Percentiles rank a stretch among this genome's conserved stretches.
phyloP scores from a whole-genome alignment of 176 grass and related monocot genomes.

The maize (Zea mays) region DNA sequence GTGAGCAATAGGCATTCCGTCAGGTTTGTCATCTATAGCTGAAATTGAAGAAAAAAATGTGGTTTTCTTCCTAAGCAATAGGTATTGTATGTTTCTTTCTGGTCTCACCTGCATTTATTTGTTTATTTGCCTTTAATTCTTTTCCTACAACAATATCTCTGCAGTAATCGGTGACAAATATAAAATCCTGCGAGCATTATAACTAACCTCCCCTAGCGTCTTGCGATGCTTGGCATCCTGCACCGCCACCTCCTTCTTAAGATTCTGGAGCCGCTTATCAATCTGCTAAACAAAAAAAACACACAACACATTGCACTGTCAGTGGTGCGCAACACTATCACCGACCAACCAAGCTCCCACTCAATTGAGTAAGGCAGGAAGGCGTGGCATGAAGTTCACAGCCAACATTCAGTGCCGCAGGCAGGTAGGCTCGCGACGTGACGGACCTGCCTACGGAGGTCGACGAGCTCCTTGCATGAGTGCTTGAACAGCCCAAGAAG shows the following conservation, averaged over 20 bases:
- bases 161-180: neutral
- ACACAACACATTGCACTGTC: neutral
- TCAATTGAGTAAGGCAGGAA: neutral
- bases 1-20: neutral
- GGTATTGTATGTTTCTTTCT: neutral
- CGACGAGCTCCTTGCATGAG: constrained; percentile 96
- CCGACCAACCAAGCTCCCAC: neutral
- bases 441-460: constrained; percentile 80
- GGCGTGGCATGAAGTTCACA: neutral
- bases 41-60: neutral
- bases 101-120: neutral
- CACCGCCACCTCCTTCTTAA: constrained; percentile 85
- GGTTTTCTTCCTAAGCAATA: neutral
- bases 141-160: neutral
- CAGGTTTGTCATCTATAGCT: neutral
- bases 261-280: constrained; percentile 89
- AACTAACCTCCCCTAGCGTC: constrained; percentile 80
- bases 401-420: neutral
- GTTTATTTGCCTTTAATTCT: neutral
- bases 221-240: constrained; percentile 92
- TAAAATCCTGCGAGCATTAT: constrained; percentile 17
- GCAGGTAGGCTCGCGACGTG: neutral
- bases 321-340: neutral
- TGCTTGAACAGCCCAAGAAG: constrained; percentile 87
- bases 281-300: constrained; percentile 54